Base-by-base conservation (phyloP, 1,284 basidiomycete species). In the Cryptococcus hybrid region DNA sequence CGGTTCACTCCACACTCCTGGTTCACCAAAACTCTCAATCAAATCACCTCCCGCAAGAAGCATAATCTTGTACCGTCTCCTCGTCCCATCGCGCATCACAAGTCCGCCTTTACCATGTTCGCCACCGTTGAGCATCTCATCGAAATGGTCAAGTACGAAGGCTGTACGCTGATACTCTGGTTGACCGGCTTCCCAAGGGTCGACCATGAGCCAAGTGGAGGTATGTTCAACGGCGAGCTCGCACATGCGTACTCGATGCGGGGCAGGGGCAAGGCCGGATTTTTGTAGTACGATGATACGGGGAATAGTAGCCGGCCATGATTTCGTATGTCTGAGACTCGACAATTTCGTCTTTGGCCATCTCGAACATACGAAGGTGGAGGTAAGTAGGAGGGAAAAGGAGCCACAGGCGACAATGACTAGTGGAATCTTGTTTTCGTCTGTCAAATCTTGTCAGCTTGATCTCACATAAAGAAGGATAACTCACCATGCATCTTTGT, bases 1-100 rank as follows among this genome's bases (percentile, higher is more conserved):
- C 58, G 85, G 84, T 68, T 93, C 88, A 54, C 88, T 87, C 96
- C 96, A 99, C 24, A 99, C 93, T 12, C 96, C 96, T 2, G 83
- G 83, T 79, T 98, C 92, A 65, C 90, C 92, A 88, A 99, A 98
- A 52, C 92, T 96, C 74, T 92, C 88, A 74, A 99, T 99, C 67
- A 99, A 82, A 78, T 99, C 95, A 30, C 91, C 94, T 40, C 95
- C 96, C 2, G 96, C 96, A 54, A 99, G 85, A 35, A 99, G 85
- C 89, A 99, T 94, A 65, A 98, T 84, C 68, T 83, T 81, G 62
- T 80, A 77, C 59, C 71, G 71, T 50, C 78, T 65, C 64, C 70
- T 67, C 56, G 71, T 74, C 37, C 77, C 73, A 58, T 76, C 72
- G 13, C 57, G 55, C 70, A 75, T 74, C 7, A 67, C 51, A 3